Conservation (phyloP, 2,329 filamentous ascomycete genomes). For the Diaporthe vexans region DNA sequence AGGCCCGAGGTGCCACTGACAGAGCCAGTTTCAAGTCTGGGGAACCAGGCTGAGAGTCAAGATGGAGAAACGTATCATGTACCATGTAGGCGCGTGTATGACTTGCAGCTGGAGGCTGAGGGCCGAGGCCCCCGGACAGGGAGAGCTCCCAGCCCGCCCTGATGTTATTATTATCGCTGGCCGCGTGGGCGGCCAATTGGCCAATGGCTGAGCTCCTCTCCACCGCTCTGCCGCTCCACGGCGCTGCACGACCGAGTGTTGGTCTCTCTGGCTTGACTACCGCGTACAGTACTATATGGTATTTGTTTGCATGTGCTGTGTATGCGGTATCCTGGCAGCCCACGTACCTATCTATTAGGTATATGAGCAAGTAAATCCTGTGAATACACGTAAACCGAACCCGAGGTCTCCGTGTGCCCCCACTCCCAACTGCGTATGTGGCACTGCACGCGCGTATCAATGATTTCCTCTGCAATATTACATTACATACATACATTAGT, state of each 20-base stretch:
- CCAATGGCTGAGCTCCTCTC: background rate
- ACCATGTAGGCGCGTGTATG: conserved; percentile 31
- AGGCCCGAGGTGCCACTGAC: conserved; percentile 33
- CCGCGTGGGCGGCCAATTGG: background rate
- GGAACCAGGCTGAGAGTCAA: conserved; percentile 30
- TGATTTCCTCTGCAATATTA: background rate
- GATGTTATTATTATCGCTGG: conserved; percentile 28
- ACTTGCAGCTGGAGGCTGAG: conserved; percentile 36
- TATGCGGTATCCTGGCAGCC: background rate
- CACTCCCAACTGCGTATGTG: background rate
- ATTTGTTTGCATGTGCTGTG: background rate
- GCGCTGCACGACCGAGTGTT: background rate
- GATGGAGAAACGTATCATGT: conserved; percentile 34
- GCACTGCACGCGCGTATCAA: background rate
- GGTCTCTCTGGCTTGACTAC: background rate
- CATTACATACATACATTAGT: background rate
- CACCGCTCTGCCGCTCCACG: conserved; percentile 2
- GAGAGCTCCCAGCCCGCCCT: conserved; percentile 16
- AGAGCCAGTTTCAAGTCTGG: conserved; percentile 32
- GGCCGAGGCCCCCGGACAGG: conserved; percentile 26
- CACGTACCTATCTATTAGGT: background rate
- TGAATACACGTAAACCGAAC: background rate
- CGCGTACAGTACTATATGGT: conserved; percentile 11
- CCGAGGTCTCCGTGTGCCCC: background rate
- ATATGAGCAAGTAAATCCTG: background rate